phyloP scores from a whole-genome alignment of 1,139 yeast species.

The Candida neerlandica region DNA sequence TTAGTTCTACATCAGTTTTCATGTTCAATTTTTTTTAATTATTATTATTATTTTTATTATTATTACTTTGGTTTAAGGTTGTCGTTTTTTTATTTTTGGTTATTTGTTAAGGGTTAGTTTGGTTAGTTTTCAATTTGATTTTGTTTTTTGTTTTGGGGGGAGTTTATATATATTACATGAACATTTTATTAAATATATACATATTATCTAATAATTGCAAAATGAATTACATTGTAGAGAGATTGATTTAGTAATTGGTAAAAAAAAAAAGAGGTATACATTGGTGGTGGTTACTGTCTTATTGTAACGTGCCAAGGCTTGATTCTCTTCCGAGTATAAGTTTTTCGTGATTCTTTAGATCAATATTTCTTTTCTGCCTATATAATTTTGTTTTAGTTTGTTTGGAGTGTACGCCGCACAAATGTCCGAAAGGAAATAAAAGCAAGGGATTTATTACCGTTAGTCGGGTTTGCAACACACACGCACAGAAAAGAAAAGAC shows the following conservation, averaged over 20 bases:
- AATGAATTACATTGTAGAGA: background rate
- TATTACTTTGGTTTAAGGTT: background rate
- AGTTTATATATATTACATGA: background rate
- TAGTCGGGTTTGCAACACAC: conserved; percentile 1
- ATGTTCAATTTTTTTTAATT: too few relatives aligned
- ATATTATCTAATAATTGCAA: background rate
- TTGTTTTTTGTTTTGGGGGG: background rate
- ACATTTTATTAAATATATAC: background rate
- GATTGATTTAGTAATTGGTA: too few relatives aligned
- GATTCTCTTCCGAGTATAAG: too few relatives aligned
- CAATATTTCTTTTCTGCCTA: background rate
- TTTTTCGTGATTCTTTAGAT: too few relatives aligned
- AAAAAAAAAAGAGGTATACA: too few relatives aligned
- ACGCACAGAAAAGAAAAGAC: background rate
- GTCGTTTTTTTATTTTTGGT: background rate
- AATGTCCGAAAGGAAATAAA: background rate
- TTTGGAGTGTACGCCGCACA: background rate
- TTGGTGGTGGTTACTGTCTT: too few relatives aligned
- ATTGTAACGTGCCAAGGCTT: background rate
- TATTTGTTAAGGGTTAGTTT: background rate
- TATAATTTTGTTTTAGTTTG: too few relatives aligned
- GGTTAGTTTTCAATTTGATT: background rate
- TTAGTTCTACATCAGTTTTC: background rate
- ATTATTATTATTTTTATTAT: too few relatives aligned
- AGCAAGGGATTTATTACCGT: conserved; percentile 2